Evolutionary conservation across 108 stramenopile genomes (phyloP), one percentile per base, ranked within the genome.

Genomic region (Nitzschia sp.): DNA sequence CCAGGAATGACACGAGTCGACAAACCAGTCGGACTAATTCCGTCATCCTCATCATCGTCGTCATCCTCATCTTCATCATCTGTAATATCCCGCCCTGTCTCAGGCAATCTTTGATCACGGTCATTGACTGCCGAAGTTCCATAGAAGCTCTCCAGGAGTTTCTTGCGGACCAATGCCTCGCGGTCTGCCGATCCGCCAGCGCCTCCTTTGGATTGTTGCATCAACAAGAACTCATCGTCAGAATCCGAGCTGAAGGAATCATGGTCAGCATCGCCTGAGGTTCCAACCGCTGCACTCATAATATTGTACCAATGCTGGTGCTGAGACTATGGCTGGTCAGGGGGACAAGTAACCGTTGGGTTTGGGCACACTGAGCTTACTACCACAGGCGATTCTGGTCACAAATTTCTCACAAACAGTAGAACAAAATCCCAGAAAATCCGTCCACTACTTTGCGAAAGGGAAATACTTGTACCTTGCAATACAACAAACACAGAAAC

Each of bases 101-200:
- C 10, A 17, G 50, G 20, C n/a, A 25, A 20, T 53, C 65, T 34
- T 29, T 40, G 12, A 38, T 71, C 73, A 70, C 71, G 39, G 57
- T 61, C 57, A 17, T 41, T 51, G 52, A 41, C 71, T 12, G 51
- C 76, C 17, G 61, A 42, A 41, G 77, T 76, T 17, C 92, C 92
- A 61, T 93, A 93, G 64, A 93, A 93, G 70, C 83, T 90, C 60
- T 93, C 92, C 53, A 93, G 51, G 10, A 93, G 65, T 63, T 93
- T 93, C 48, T 88, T 87, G 17, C 92, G 86, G 41, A 93, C 79
- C 67, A 91, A 65, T 11, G 92, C 89, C 57, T 93, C 92, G 8
- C 92, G 86, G 65, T 88, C 86, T 17, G 72, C 44, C 10, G 50
- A 50, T 7, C 51, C 14, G 3, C 8, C 40, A 55, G 20, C 41